Percentiles rank a stretch among this genome's conserved stretches.
Conservation (phyloP, 768 basidiomycete species). For the Cystobasidiopsis lactophilus region DNA sequence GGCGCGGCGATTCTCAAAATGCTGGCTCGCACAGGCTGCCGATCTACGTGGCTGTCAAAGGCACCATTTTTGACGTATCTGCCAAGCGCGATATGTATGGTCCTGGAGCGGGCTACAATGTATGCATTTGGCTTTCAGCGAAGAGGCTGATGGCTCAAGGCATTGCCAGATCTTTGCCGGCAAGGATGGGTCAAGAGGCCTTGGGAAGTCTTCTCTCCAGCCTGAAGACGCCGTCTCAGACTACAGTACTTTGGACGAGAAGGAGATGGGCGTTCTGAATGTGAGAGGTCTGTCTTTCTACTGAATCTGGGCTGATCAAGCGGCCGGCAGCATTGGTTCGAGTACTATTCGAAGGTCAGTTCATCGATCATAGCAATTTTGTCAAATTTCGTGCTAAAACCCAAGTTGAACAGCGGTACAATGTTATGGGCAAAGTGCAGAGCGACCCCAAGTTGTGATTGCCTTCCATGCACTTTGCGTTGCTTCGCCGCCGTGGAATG, state of each 20-base stretch:
- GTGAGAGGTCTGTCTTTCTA: constrained; percentile 19
- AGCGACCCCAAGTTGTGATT: background rate
- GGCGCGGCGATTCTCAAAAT: too few species aligned
- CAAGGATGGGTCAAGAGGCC: constrained; percentile 70
- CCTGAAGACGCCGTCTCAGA: constrained; percentile 68
- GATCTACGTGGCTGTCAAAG: constrained; percentile 24
- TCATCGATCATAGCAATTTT: background rate
- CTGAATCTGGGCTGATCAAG: too few species aligned
- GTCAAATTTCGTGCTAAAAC: constrained; percentile 26
- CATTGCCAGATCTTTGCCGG: constrained; percentile 53
- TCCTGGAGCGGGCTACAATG: constrained; percentile 32
- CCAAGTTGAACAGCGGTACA: constrained; percentile 60
- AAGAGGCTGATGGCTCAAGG: background rate
- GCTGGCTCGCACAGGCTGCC: too few species aligned
- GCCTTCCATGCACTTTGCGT: background rate
- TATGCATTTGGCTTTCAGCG: background rate
- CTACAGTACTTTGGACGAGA: constrained; percentile 48
- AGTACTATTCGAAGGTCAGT: constrained; percentile 56
- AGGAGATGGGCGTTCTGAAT: constrained; percentile 54
- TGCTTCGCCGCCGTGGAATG: background rate
- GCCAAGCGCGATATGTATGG: constrained; percentile 76
- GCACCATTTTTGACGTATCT: constrained; percentile 75
- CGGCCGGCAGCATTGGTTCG: constrained; percentile 39
- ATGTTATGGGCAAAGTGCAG: constrained; percentile 51
- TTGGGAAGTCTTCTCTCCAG: constrained; percentile 75